A percentile compares a stretch with the other conserved stretches of the same genome.
Conservation (phyloP, 1,284 basidiomycete genomes). For the Pseudozyma pruni region DNA sequence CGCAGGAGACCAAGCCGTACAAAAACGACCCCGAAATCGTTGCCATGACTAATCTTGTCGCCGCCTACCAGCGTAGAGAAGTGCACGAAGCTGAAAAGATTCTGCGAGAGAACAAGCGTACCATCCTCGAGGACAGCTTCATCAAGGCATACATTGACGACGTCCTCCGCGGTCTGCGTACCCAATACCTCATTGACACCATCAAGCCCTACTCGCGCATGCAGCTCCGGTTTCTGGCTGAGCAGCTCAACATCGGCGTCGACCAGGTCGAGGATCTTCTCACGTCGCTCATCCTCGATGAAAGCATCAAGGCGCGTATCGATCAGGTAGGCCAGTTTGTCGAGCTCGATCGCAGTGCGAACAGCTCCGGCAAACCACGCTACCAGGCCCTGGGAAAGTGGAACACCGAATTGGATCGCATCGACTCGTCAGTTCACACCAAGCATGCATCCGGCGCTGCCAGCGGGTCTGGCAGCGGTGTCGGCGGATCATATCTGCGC, state of each 20-base stretch:
- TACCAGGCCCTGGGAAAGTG: constrained; percentile 84
- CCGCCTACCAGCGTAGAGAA: constrained; percentile 93
- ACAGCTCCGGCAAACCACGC: constrained; percentile 82
- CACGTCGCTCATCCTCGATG: constrained; percentile 91
- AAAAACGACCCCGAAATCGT: constrained; percentile 95
- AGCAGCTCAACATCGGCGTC: constrained; percentile 91
- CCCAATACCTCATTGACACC: constrained; percentile 95
- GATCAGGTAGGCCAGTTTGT: constrained; percentile 93
- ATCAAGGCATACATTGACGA: constrained; percentile 94
- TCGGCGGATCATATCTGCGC: constrained; percentile 29
- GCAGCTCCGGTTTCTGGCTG: constrained; percentile 74
- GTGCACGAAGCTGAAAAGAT: constrained; percentile 97
- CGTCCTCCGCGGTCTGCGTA: constrained; percentile 87
- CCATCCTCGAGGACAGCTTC: constrained; percentile 94
- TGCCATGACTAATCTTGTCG: constrained; percentile 96
- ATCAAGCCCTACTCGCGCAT: constrained; percentile 96
- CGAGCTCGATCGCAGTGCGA: constrained; percentile 77
- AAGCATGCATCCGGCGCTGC: constrained; percentile 40
- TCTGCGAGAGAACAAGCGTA: constrained; percentile 86
- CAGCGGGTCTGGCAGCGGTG: constrained; percentile 23
- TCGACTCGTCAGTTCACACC: constrained; percentile 24
- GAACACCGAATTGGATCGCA: constrained; percentile 73
- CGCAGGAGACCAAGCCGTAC: constrained; percentile 99
- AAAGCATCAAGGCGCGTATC: constrained; percentile 91
- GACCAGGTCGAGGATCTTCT: constrained; percentile 92